Conservation (phyloP, 352 stramenopile genomes). For the Globisporangium recalcitrans region DNA sequence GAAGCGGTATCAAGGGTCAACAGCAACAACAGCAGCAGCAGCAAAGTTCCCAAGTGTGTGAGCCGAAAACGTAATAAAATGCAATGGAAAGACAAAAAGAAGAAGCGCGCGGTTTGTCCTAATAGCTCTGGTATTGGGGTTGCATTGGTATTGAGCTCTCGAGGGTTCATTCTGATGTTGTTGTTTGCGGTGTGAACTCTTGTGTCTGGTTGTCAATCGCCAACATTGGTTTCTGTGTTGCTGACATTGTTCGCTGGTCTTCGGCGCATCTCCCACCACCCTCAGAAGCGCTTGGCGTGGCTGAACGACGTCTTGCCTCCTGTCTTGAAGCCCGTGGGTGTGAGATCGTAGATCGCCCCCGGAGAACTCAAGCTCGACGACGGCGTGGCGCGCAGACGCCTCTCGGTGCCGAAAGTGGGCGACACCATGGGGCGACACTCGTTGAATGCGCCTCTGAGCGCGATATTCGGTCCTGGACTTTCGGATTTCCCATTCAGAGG, state of each 20-base stretch:
- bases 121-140: background rate
- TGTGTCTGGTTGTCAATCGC: background rate
- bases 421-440: slow-evolving; percentile 40
- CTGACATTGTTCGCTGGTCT: background rate
- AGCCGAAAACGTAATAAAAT: slow-evolving; percentile 16
- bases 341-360: slow-evolving; percentile 69
- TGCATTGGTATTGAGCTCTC: background rate
- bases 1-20: background rate
- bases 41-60: slow-evolving; percentile 1
- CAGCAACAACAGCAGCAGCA: background rate
- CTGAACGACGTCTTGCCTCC: slow-evolving; percentile 52
- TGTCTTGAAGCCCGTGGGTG: slow-evolving; percentile 54
- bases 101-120: background rate
- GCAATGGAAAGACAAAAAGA: slow-evolving; percentile 10
- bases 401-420: slow-evolving; percentile 70
- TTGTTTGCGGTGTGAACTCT: background rate
- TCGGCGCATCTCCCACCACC: too few relatives aligned
- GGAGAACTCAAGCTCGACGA: slow-evolving; percentile 29
- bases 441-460: slow-evolving; percentile 50
- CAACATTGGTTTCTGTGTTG: background rate
- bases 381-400: slow-evolving; percentile 28
- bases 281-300: slow-evolving; percentile 56
- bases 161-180: background rate
- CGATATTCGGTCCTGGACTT: slow-evolving; percentile 55
- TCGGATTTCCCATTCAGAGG: slow-evolving; percentile 52